Conservation (phyloP, 2,329 filamentous ascomycete species). For the Trichoderma simmonsii region DNA sequence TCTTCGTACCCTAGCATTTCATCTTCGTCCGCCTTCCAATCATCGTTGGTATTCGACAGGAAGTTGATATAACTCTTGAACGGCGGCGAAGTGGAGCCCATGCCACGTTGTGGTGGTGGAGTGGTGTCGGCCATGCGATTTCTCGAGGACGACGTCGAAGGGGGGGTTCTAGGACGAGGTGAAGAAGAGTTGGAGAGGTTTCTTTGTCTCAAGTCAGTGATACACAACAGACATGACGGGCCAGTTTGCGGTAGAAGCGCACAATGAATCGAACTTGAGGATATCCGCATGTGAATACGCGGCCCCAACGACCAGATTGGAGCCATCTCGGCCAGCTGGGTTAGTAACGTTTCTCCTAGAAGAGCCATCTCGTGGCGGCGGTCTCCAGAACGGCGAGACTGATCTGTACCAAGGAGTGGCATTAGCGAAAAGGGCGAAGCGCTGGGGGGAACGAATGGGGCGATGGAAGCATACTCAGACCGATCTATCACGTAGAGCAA, state of each 20-base stretch:
- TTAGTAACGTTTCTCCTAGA: conserved; percentile 48
- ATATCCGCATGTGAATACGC: conserved; percentile 96
- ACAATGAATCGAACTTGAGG: conserved; percentile 81
- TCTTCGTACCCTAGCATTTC: conserved; percentile 79
- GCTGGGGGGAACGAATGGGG: neutral
- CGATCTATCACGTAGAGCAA: conserved; percentile 45
- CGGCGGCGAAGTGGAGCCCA: conserved; percentile 58
- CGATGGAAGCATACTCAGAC: conserved; percentile 55
- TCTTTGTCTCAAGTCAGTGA: conserved; percentile 37
- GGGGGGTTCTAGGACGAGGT: conserved; percentile 73
- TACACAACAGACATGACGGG: neutral
- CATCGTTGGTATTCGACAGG: conserved; percentile 75
- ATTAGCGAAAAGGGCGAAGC: conserved; percentile 27
- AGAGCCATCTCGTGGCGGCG: conserved; percentile 48
- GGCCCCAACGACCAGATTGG: conserved; percentile 80
- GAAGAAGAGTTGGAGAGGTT: conserved; percentile 58
- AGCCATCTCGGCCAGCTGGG: conserved; percentile 47
- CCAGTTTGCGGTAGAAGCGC: conserved; percentile 31
- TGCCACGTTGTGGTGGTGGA: conserved; percentile 54
- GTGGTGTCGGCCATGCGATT: conserved; percentile 50
- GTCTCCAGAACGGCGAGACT: conserved; percentile 83
- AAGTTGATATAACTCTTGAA: conserved; percentile 77
- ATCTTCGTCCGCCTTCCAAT: conserved; percentile 75
- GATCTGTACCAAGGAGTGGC: conserved; percentile 53
- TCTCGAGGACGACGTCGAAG: conserved; percentile 55